Percentiles rank a stretch among this genome's conserved stretches.
phyloP scores from a whole-genome alignment of 2,329 filamentous ascomycete species.

The Coleophoma cylindrospora region DNA sequence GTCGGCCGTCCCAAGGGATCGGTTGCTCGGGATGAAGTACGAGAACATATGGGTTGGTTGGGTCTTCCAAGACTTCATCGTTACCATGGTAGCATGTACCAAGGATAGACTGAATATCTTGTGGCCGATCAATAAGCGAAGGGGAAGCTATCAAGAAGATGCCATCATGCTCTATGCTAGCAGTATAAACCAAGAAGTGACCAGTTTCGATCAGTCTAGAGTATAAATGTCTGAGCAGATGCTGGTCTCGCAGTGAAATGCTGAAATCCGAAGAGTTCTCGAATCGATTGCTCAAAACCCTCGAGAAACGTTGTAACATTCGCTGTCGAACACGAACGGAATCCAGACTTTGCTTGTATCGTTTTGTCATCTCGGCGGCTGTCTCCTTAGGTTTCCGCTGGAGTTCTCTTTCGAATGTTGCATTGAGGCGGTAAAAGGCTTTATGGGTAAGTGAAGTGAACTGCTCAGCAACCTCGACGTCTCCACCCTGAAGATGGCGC shows the following conservation, averaged over 20 bases:
- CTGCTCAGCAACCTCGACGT: constrained; percentile 95
- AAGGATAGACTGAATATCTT: constrained; percentile 82
- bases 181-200: constrained; percentile 80
- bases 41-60: constrained; percentile 76
- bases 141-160: constrained; percentile 83
- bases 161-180: constrained; percentile 65
- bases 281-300: constrained; percentile 86
- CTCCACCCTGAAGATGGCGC: constrained; percentile 83
- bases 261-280: constrained; percentile 97
- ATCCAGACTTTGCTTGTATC: constrained; percentile 92
- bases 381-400: constrained; percentile 80
- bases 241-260: constrained; percentile 62
- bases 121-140: constrained; percentile 65
- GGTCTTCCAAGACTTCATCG: constrained; percentile 67
- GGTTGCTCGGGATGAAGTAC: constrained; percentile 77
- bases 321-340: constrained; percentile 93
- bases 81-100: constrained; percentile 71
- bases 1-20: constrained; percentile 76
- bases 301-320: constrained; percentile 92
- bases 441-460: constrained; percentile 94
- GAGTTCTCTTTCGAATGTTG: constrained; percentile 88
- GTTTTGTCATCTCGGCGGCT: constrained; percentile 85
- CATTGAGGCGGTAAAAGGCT: constrained; percentile 79
- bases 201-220: constrained; percentile 76
- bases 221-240: constrained; percentile 70